Percentiles rank a stretch among this genome's conserved stretches.
phyloP scores from a whole-genome alignment of 176 grass and related monocot genomes.

The Triticum aestivum region IWGSC_CS_RefSeq_v2.1 NC_057809.1:387115413-387115912 shows the following conservation, averaged over 20 bases:
- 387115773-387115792: not conserved
- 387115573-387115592: not conserved
- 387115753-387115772: slow-evolving; percentile 17
- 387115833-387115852: not conserved
- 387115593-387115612: slow-evolving; percentile 6
- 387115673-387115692: slow-evolving; percentile 86
- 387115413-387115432: slow-evolving; percentile 77
- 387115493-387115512: not conserved
- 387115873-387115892: slow-evolving; percentile 16
- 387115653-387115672: slow-evolving; percentile 93
- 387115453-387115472: slow-evolving; percentile 80
- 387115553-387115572: not conserved
- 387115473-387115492: not conserved
- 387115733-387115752: slow-evolving; percentile 5
- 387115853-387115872: not conserved
- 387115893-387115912: not conserved
- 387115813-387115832: not conserved
- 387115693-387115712: slow-evolving; percentile 75
- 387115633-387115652: slow-evolving; percentile 79
- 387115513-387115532: not conserved
- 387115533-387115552: not conserved
- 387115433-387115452: slow-evolving; percentile 65
- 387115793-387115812: not conserved
- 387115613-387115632: slow-evolving; percentile 65
- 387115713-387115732: slow-evolving; percentile 7